phyloP scores from a whole-genome alignment of 192 early-diverging fungal species.

The Linnemannia zychae region DNA sequence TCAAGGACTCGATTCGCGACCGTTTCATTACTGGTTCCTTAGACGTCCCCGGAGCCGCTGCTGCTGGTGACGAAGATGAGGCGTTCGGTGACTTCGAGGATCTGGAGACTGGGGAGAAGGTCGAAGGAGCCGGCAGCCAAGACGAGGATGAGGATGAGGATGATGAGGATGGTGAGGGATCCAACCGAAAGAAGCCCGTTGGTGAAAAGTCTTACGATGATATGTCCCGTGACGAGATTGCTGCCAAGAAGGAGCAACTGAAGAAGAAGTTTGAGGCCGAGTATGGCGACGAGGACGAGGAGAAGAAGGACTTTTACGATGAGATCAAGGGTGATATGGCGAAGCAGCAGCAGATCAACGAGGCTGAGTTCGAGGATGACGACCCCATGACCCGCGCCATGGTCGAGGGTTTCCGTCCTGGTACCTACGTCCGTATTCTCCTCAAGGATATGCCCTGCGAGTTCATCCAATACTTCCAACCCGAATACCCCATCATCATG shows the following conservation, averaged over 20 bases:
- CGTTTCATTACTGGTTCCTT: slow-evolving; percentile 84
- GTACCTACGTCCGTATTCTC: slow-evolving; percentile 93
- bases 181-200: slow-evolving; percentile 17
- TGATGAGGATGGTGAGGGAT: slow-evolving; percentile 25
- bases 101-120: slow-evolving; percentile 75
- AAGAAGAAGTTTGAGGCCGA: slow-evolving; percentile 95
- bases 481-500: slow-evolving; percentile 90
- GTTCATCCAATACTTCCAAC: slow-evolving; percentile 94
- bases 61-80: slow-evolving; percentile 69
- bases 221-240: slow-evolving; percentile 75
- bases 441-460: slow-evolving; percentile 94
- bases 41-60: slow-evolving; percentile 56
- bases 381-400: slow-evolving; percentile 77
- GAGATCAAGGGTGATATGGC: slow-evolving; percentile 90
- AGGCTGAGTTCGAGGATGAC: slow-evolving; percentile 90
- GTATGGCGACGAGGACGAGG: slow-evolving; percentile 83
- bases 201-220: slow-evolving; percentile 68
- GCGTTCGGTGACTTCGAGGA: slow-evolving; percentile 84
- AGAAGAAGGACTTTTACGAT: slow-evolving; percentile 88
- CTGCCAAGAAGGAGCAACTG: slow-evolving; percentile 88
- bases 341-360: slow-evolving; percentile 86
- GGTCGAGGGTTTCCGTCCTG: slow-evolving; percentile 94
- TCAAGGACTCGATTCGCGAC: slow-evolving; percentile 75
- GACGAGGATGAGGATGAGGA: slow-evolving; percentile 40
- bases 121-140: slow-evolving; percentile 51